Base-by-base conservation (phyloP, 23 red algal species). In the Gracilaria vermiculophylla region DNA sequence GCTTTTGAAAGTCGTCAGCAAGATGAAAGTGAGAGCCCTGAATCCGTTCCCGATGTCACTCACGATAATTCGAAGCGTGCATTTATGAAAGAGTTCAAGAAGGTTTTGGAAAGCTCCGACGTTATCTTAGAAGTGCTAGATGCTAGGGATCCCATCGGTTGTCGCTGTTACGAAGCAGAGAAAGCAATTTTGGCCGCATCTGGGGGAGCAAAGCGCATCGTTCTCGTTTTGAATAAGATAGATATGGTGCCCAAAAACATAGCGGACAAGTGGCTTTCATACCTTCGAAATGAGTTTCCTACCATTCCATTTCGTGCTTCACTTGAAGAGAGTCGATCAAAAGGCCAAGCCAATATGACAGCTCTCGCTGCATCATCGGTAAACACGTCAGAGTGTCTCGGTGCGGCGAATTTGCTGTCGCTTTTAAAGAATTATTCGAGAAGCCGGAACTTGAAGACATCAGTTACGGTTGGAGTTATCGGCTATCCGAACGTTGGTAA, bases 401-500 rank as follows among this genome's bases (percentile, higher is more conserved):
- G 86, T 19, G 78, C 85, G 5, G 62, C 78, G 28, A 81, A 81
- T 40, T 53, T 97, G 72, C 37, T 94, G 32, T 53, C 70, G 36
- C 70, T 93, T 60, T 65, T 97, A 44, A 97, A 97, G 45, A 90
- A 89, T 49, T 97, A 97, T 62, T 69, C 90, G 14, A 70, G 90
- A 14, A 81, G 52, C 36, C 53, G 88, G 16, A 86, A 69, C 15
- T 27, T 78, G 43, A 81, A 78, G 27, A 90, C 92, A 10, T 78
- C 84, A 23, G 76, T 94, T 39, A 64, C 91, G 27, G 97, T 99
- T 43, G 97, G 97, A 39, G 82, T 99, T 8, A 91, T 99, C 17
- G 97, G 97, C n/a, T 94, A 93, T 73, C 97, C 97, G 16, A 99
- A 99, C 52, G 92, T 95, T 61, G 97, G 97, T 40, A 99, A 99